Evolutionary conservation across 768 basidiomycete species (phyloP), one percentile per base, ranked within the genome.

Genomic region (Leccinum subtestaceum): DNA sequence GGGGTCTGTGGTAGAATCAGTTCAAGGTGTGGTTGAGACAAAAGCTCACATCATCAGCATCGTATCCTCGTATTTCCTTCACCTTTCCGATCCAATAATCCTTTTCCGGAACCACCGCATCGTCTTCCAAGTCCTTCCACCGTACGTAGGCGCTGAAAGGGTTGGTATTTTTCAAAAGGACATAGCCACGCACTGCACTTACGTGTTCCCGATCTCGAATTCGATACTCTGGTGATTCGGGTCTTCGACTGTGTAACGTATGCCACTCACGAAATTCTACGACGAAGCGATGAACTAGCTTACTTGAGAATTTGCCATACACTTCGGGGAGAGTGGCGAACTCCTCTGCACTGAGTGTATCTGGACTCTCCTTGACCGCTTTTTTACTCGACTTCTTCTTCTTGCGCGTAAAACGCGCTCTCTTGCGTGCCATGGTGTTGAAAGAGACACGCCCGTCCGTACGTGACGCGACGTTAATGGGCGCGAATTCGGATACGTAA

Each of bases 81-180:
- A 86, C 80, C 53, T 69, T 74, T 0, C 68, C 84, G 1, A 85
- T 76, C 84, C 84, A 86, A 34, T 80, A 81, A 11, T 80, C 72
- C n/a, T 73, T 65, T 3, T 71, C 34, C 0, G 75, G 74, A 1
- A 75, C 60, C 0, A 46, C 48, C 0, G 15, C 53, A 3, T 19
- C 25, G 3, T 55, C 60, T 23, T 52, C 58, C 0, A 47, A 29
- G 2, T 61, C 61, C 15, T 47, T 27, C 29, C 63, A 32, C 15
- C 21, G 29, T 10, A 85, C 69, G 9, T 76, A 72, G 1, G 73
- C 81, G 2, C 83, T 59, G 15, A 12, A 23, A 53, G 52, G 5
- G 47, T 23, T 48, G 13, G 8, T 8, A 5, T 38, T 56, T 23
- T 56, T 50, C 51, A 5, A 13, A n/a, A 3, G 19, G n/a, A 45